Evolutionary conservation across 768 basidiomycete genomes (phyloP).

Genomic region (Gautieria morchelliformis): DNA sequence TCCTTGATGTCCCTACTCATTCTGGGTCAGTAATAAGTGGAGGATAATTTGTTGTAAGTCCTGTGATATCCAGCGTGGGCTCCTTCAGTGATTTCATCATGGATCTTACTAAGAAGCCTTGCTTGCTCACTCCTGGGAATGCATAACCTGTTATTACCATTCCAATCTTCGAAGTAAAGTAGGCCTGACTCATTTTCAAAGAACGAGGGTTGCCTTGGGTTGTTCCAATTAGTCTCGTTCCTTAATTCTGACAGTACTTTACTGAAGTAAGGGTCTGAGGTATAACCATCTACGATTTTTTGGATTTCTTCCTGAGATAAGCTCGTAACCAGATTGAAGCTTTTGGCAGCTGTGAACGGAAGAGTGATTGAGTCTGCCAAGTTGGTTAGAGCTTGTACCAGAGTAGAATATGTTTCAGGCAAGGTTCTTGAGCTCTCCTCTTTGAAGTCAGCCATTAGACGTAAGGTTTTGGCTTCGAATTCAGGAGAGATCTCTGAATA

Average conservation of each 20-base stretch:
- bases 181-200: slow-evolving; percentile 20
- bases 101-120: no score
- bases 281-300: background rate
- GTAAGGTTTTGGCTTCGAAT: background rate
- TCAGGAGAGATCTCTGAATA: background rate
- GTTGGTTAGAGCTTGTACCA: background rate
- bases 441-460: background rate
- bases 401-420: background rate
- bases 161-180: no score
- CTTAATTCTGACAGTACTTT: background rate
- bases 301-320: background rate
- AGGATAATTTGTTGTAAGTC: no score
- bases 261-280: background rate
- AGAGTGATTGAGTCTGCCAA: background rate
- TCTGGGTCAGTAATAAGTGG: no score
- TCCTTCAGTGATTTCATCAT: no score
- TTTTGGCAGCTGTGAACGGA: background rate
- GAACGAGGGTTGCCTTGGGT: slow-evolving; percentile 19
- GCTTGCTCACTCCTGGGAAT: no score
- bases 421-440: background rate
- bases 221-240: background rate
- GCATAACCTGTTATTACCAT: no score
- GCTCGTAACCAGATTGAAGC: background rate
- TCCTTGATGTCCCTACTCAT: no score
- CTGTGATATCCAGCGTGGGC: no score